Base-by-base conservation (phyloP, 768 basidiomycete genomes). In the Chlorophyllum brunneum region DNA sequence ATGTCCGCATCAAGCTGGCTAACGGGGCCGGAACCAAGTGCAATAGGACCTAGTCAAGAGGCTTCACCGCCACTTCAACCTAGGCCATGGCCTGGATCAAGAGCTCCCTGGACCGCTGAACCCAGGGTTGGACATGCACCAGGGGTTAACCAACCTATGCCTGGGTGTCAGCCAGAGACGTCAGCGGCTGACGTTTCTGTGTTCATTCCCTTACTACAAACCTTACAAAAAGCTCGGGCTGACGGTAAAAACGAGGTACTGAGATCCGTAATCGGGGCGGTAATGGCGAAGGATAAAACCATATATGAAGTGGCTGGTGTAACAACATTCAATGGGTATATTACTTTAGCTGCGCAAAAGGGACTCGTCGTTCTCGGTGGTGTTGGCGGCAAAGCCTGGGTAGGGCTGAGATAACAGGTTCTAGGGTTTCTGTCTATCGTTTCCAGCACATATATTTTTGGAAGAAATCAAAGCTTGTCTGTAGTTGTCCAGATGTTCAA, bases 401-500 rank as follows among this genome's bases (percentile, higher is more conserved):
- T 58, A 20, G 40, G 16, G 30, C 16, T 55, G 44, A 40, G 38
- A 20, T 34, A 11, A 11, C 9, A 7, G 33, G 33, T 16, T 23
- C 10, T 16, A 26, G 7, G 23, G 7, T 2, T n/a, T 15, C 34
- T 20, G 27, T 15, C 1, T 10, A 15, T 13, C 6, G 39, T 7
- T 24, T 8, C 4, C n/a, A 16, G 26, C 11, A 10, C 11, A 9
- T 20, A 26, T 23, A 24, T 24, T 10, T 24, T 5, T 26, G 11
- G 23, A 15, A 24, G 30, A 16, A 44, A 5, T 37, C 39, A 41
- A 8, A 37, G 33, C 27, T 56, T 49, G 49, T 76, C 76, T 48
- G 75, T 54, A 22, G 75, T 81, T 39, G 82, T 83, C 70, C 79
- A 85, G 22, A 86, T 79, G 51, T 73, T 74, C 51, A 79, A 65